These are phyloP conservation scores for Pelagomonas calceolata DNA, from an alignment of 108 stramenopile species.

Conservation along the genomic window DNA sequence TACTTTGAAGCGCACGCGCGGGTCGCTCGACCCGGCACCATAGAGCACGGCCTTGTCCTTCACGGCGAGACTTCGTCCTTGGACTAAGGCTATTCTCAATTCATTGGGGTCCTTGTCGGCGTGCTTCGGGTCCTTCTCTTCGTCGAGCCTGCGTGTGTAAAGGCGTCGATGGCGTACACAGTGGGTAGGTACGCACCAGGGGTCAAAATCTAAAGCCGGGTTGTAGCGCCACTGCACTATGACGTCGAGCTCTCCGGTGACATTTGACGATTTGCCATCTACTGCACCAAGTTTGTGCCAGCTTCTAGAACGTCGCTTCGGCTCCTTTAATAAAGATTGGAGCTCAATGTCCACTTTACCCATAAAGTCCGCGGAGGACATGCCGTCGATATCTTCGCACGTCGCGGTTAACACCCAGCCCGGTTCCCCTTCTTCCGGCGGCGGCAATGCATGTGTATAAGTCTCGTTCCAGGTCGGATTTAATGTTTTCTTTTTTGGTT, in stretches of 20 bases:
- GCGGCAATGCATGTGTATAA: background rate
- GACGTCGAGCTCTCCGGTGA: conserved; percentile 6
- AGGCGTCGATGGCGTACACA: background rate
- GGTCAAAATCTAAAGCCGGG: background rate
- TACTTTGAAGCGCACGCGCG: background rate
- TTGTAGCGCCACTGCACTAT: conserved; percentile 7
- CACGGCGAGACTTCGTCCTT: background rate
- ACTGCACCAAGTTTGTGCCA: conserved; percentile 2
- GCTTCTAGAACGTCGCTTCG: background rate
- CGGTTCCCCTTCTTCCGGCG: background rate
- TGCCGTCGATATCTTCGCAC: conserved; percentile 10
- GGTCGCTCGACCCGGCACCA: conserved; percentile 6
- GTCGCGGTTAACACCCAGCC: background rate
- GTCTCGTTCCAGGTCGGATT: conserved; percentile 6
- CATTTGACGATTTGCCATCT: background rate
- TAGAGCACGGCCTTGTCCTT: conserved; percentile 14
- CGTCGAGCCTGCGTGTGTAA: background rate
- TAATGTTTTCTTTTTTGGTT: background rate
- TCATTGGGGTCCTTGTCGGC: conserved; percentile 1
- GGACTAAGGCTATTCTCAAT: conserved; percentile 2
- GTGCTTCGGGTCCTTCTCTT: background rate
- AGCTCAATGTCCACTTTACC: conserved; percentile 5
- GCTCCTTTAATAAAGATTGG: background rate
- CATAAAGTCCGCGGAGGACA: conserved; percentile 5
- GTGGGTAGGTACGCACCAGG: too few relatives aligned